Base-by-base conservation (phyloP, 108 stramenopile genomes). In the Skeletonema costatum region DNA sequence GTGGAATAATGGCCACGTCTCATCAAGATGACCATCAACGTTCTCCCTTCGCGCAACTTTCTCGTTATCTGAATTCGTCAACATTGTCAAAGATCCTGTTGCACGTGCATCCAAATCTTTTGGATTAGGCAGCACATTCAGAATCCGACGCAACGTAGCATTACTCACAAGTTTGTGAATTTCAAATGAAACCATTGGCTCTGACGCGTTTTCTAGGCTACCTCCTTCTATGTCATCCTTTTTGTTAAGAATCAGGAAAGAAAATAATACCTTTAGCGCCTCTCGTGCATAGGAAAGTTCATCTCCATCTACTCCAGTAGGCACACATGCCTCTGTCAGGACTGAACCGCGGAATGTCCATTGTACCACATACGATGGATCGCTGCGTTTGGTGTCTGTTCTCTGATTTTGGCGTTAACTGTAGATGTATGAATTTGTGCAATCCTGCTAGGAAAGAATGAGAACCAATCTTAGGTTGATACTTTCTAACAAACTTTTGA, bases 331-430 rank as follows among this genome's bases (percentile, higher is more conserved):
- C 56, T 83, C 82, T 46, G 76, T 77, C 41, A 83, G 30, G 16
- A 83, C 82, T 21, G 82, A 70, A 60, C 82, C 75, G 31, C 60
- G 60, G 56, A 83, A 77, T 58, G 73, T 77, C 82, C 82, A 83
- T 38, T 66, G 71, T 30, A 83, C 72, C 58, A 77, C 33, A 46
- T 73, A 70, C 1, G n/a, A 33, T 66, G 68, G 51, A 68, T 74
- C 68, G 9, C 30, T 67, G 19, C 31, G n/a, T 53, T 12, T 12
- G 53, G 32, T 13, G 58, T 3, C 60, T 71, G 9, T 39, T 33
- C 31, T 53, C 50, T 29, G 60, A 13, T 56, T 36, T 56, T 29
- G 82, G 61, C 19, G 56, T 59, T 67, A 83, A 16, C 62, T 83
- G 82, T 29, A 68, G n/a, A 5, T 68, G 6, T 41, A 83, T 39